phyloP scores from a whole-genome alignment of 257 asterid species.

The Fraxinus pennsylvanica region DNA sequence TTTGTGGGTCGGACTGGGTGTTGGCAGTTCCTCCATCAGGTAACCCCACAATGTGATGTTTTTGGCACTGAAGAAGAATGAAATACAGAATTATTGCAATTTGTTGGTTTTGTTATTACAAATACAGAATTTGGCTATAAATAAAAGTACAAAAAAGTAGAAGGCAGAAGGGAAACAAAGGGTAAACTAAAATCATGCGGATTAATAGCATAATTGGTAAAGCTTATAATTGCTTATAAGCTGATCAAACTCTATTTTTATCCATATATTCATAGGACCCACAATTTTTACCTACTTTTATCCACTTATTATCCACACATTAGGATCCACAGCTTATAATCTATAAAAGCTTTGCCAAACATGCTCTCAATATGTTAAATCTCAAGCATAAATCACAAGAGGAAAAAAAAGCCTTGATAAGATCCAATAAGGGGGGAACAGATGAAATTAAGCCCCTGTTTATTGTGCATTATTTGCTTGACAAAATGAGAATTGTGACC shows the following conservation, averaged over 20 bases:
- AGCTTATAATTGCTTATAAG: too few relatives aligned
- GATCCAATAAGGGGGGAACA: neutral
- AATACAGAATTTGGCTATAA: neutral
- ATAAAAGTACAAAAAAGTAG: neutral
- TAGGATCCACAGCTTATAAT: too few relatives aligned
- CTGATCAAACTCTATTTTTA: too few relatives aligned
- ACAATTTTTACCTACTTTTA: too few relatives aligned
- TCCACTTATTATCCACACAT: too few relatives aligned
- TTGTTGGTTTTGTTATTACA: neutral
- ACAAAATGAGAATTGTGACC: too few relatives aligned
- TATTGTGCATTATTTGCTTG: too few relatives aligned
- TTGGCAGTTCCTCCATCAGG: slow-evolving; percentile 25
- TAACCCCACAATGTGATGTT: slow-evolving; percentile 16
- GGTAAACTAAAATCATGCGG: neutral
- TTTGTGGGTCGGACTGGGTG: slow-evolving; percentile 24
- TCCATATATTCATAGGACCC: too few relatives aligned
- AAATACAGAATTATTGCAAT: neutral
- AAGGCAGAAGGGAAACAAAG: neutral
- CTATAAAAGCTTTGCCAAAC: too few relatives aligned
- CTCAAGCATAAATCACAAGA: neutral
- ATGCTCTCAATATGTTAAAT: too few relatives aligned
- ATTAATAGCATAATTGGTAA: too few relatives aligned
- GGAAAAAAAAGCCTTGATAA: neutral
- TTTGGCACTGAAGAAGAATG: slow-evolving; percentile 30
- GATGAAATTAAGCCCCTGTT: neutral